Evolutionary conservation across 2,329 filamentous ascomycete species (phyloP).

Genomic region (Phialophora tarda): DNA sequence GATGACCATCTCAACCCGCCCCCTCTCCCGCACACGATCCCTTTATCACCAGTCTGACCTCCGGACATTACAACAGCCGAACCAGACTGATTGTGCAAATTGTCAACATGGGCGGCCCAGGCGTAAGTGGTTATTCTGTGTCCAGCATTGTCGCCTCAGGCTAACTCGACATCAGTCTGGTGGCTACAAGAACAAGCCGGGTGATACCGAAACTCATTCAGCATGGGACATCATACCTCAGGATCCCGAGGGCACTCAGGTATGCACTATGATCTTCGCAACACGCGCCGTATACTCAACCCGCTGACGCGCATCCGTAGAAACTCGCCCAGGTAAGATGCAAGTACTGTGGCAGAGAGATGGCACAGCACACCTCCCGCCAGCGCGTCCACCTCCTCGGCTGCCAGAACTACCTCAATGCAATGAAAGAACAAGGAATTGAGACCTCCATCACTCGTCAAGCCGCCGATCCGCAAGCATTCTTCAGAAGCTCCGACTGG

Average conservation of each 20-base stretch:
- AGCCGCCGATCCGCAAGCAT: slow-evolving; percentile 39
- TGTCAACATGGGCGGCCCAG: slow-evolving; percentile 39
- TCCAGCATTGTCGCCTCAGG: background rate
- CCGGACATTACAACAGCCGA: slow-evolving; percentile 27
- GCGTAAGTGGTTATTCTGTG: slow-evolving; percentile 18
- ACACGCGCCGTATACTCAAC: background rate
- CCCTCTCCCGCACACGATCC: slow-evolving; percentile 16
- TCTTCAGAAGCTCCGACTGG: slow-evolving; percentile 36
- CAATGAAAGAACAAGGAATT: slow-evolving; percentile 40
- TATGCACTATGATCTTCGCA: slow-evolving; percentile 13
- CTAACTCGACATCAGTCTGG: slow-evolving; percentile 30
- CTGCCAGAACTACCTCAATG: slow-evolving; percentile 39
- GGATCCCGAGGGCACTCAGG: slow-evolving; percentile 38
- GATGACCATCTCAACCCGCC: slow-evolving; percentile 15
- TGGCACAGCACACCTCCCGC: slow-evolving; percentile 41
- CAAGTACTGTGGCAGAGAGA: slow-evolving; percentile 41
- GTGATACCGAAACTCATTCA: slow-evolving; percentile 41
- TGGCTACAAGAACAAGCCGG: slow-evolving; percentile 41
- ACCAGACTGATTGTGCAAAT: slow-evolving; percentile 11
- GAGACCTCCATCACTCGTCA: slow-evolving; percentile 41
- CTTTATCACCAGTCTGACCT: slow-evolving; percentile 32
- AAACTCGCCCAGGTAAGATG: slow-evolving; percentile 42
- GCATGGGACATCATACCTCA: slow-evolving; percentile 41
- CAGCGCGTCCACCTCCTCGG: slow-evolving; percentile 40
- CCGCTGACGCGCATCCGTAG: slow-evolving; percentile 25